Percentiles rank a stretch among this genome's conserved stretches.
Evolutionary conservation across 352 stramenopile genomes (phyloP).

Genomic region (Globisporangium nodosum): DNA sequence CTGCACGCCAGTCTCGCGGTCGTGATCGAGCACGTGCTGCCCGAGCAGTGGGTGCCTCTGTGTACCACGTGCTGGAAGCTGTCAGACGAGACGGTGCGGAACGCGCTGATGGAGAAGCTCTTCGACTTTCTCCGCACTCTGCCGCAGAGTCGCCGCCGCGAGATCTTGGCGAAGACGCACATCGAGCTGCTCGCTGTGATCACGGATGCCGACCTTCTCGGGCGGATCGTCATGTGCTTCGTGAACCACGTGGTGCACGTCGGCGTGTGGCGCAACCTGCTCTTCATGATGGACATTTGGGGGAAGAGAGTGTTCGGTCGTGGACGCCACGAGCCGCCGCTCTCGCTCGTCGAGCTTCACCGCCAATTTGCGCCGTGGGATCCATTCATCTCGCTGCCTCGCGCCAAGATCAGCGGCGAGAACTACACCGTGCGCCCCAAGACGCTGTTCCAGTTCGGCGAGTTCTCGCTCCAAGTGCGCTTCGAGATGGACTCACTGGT

Average conservation of each 20-base stretch:
- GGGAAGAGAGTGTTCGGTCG: constrained; percentile 13
- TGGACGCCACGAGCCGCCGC: constrained; percentile 6
- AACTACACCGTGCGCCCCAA: constrained; percentile 18
- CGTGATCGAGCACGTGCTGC: constrained; percentile 23
- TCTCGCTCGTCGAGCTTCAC: constrained; percentile 43
- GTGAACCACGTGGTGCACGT: constrained; percentile 34
- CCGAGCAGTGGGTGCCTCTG: constrained; percentile 43
- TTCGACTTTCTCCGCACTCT: constrained; percentile 28
- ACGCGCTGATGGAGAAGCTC: constrained; percentile 25
- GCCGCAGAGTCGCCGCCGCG: constrained; percentile 14
- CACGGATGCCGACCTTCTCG: constrained; percentile 28
- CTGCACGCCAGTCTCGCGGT: constrained; percentile 34
- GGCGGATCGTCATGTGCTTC: constrained; percentile 32
- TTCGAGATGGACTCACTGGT: constrained; percentile 17
- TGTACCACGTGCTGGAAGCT: constrained; percentile 23
- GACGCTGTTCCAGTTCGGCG: constrained; percentile 27
- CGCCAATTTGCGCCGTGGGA: constrained; percentile 37
- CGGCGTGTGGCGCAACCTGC: constrained; percentile 47
- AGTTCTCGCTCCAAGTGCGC: constrained; percentile 27
- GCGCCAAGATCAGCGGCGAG: constrained; percentile 4
- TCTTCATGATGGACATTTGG: constrained; percentile 35
- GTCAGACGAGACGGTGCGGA: constrained; percentile 11
- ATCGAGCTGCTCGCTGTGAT: constrained; percentile 27
- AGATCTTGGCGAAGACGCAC: constrained; percentile 27
- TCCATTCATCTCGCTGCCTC: constrained; percentile 11